Evolutionary conservation across 768 basidiomycete species (phyloP).

Genomic region (Suillus lakei): DNA sequence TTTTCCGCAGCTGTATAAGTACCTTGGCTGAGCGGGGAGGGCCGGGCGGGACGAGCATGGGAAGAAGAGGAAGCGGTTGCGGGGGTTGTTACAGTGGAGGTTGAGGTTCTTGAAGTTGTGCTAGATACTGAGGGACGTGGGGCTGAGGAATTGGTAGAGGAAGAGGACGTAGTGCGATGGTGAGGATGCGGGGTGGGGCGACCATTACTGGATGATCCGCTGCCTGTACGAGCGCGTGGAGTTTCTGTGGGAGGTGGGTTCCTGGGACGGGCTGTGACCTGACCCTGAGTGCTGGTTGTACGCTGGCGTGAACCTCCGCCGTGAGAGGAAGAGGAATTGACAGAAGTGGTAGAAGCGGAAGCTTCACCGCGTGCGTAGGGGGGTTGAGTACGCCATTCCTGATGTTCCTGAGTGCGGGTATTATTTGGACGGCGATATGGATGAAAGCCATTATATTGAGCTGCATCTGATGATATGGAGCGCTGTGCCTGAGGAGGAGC

Average conservation of each 20-base stretch:
- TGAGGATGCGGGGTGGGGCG: constrained; percentile 30
- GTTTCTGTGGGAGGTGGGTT: constrained; percentile 34
- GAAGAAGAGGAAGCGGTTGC: constrained; percentile 24
- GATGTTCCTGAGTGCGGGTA: constrained; percentile 26
- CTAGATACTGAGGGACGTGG: constrained; percentile 33
- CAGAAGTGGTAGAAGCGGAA: constrained; percentile 76
- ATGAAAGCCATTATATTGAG: constrained; percentile 65
- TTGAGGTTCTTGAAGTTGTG: constrained; percentile 32
- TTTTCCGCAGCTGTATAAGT: constrained; percentile 67
- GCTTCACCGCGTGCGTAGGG: constrained; percentile 84
- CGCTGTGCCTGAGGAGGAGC: constrained; percentile 43
- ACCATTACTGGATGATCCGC: constrained; percentile 30
- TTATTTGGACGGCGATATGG: constrained; percentile 75
- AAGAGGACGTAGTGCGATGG: constrained; percentile 37
- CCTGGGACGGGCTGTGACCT: constrained; percentile 54
- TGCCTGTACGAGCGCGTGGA: constrained; percentile 36
- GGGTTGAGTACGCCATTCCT: constrained; percentile 67
- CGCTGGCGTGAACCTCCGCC: constrained; percentile 57
- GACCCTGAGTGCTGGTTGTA: constrained; percentile 76
- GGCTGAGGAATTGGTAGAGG: constrained; percentile 25
- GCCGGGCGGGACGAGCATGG: constrained; percentile 36
- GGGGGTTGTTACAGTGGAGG: constrained; percentile 20
- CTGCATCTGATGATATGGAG: constrained; percentile 35
- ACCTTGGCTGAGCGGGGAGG: constrained; percentile 40
- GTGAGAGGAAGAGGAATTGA: constrained; percentile 63